Evolutionary conservation across 2,329 filamentous ascomycete genomes (phyloP).

Genomic region (Cercospora sp.): DNA sequence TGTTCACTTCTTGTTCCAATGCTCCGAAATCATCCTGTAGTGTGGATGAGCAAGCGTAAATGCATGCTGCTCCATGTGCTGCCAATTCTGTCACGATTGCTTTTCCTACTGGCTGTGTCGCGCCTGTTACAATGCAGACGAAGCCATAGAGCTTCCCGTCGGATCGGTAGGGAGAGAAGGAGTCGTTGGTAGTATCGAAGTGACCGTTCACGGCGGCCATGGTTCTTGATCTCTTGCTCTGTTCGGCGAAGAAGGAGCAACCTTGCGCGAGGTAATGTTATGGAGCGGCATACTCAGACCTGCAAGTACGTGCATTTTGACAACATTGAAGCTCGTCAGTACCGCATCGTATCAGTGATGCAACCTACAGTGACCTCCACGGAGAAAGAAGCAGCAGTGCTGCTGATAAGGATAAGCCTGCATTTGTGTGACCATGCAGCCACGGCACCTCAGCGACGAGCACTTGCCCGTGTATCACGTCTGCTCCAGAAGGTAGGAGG

Average conservation of each 20-base stretch:
- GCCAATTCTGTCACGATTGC: conserved; percentile 63
- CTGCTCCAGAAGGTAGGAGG: neutral
- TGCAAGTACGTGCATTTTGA: neutral
- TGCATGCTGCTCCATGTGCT: conserved; percentile 64
- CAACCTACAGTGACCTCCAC: conserved; percentile 1
- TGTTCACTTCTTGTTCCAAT: conserved; percentile 48
- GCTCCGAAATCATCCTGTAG: conserved; percentile 46
- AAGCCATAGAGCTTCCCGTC: conserved; percentile 66
- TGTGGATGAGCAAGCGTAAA: conserved; percentile 58
- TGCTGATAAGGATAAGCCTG: conserved; percentile 13
- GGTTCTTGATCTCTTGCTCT: neutral
- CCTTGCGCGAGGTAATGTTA: neutral
- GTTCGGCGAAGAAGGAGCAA: neutral
- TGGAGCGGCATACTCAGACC: neutral
- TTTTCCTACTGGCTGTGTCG: conserved; percentile 60
- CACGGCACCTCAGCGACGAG: neutral
- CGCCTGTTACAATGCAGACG: conserved; percentile 64
- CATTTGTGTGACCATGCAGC: conserved; percentile 5
- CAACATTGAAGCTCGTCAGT: neutral
- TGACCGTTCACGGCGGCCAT: conserved; percentile 26
- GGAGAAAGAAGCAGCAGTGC: conserved; percentile 11
- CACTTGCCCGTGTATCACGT: neutral
- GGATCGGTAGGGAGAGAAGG: conserved; percentile 59
- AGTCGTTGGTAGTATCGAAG: conserved; percentile 36
- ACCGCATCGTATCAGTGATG: conserved; percentile 5